Conservation (phyloP, 2,329 filamentous ascomycete species). For the Chrysoporthe deuterocubensis region DNA sequence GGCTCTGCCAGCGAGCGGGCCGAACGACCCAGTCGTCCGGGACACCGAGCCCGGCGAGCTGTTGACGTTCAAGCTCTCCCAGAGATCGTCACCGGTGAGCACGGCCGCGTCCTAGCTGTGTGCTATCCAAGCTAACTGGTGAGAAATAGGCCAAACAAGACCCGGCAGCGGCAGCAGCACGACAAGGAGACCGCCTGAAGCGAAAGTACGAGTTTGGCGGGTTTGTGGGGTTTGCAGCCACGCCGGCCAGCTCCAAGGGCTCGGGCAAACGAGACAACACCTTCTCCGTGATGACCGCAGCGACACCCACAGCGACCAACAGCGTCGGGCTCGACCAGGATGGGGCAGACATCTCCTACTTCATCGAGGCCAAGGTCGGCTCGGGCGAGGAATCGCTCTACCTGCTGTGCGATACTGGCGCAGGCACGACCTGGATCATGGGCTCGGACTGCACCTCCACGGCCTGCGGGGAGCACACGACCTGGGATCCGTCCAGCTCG, state of each 20-base stretch:
- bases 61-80: conserved; percentile 48
- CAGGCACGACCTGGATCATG: conserved; percentile 84
- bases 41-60: conserved; percentile 18
- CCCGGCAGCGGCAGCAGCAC: conserved; percentile 42
- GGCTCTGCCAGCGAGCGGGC: conserved; percentile 26
- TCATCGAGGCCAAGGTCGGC: conserved; percentile 61
- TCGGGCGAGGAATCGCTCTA: conserved; percentile 58
- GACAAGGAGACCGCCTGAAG: conserved; percentile 43
- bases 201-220: conserved; percentile 50
- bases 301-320: conserved; percentile 48
- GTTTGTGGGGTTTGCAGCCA: conserved; percentile 31
- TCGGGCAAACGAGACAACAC: conserved; percentile 48
- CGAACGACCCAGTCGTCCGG: neutral
- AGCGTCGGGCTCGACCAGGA: conserved; percentile 65
- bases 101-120: neutral
- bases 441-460: conserved; percentile 66
- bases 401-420: conserved; percentile 69
- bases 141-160: neutral
- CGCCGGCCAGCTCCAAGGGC: conserved; percentile 27
- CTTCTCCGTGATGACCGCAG: conserved; percentile 53
- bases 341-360: conserved; percentile 69
- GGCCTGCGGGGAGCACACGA: conserved; percentile 71
- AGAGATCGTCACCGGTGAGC: conserved; percentile 43
- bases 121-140: neutral
- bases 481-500: conserved; percentile 70